phyloP scores from a whole-genome alignment of 495 filamentous ascomycete species.

The Clohesyomyces aquaticus region DNA sequence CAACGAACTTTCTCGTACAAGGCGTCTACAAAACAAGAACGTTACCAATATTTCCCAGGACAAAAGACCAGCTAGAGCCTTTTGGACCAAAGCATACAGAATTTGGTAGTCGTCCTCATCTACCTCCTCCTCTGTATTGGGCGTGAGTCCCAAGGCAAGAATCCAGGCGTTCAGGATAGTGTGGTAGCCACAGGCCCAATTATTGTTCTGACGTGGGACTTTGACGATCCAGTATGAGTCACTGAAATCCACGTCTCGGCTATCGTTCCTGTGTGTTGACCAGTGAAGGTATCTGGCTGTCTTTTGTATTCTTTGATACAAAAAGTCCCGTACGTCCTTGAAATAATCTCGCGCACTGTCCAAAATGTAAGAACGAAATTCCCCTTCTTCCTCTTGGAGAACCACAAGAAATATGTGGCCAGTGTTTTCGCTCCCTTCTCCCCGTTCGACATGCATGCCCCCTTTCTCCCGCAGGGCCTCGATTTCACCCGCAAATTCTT shows the following conservation, averaged over 20 bases:
- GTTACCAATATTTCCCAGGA: too few species aligned
- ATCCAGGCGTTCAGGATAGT: conserved; percentile 31
- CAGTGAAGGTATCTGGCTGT: neutral
- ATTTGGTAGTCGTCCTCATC: too few species aligned
- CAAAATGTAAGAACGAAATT: too few species aligned
- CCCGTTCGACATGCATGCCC: too few species aligned
- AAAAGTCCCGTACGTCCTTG: neutral
- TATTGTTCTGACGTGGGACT: conserved; percentile 5
- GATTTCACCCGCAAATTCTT: neutral
- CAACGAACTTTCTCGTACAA: too few species aligned
- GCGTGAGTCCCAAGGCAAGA: conserved; percentile 23
- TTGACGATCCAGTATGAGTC: neutral
- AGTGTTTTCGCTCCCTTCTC: neutral
- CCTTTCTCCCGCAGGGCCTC: neutral
- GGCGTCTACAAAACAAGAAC: too few species aligned
- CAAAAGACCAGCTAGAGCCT: too few species aligned
- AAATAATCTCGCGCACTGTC: neutral
- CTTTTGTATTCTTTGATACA: neutral
- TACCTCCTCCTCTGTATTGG: conserved; percentile 7
- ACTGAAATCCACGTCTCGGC: neutral
- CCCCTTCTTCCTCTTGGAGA: neutral
- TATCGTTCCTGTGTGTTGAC: neutral
- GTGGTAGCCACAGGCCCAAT: conserved; percentile 19
- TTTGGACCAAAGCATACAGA: too few species aligned
- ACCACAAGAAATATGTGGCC: neutral